A percentile compares a stretch with the other conserved stretches of the same genome.
Evolutionary conservation across 106 monocot species (phyloP).

Genomic region (Dactylorhiza incarnata): DNA sequence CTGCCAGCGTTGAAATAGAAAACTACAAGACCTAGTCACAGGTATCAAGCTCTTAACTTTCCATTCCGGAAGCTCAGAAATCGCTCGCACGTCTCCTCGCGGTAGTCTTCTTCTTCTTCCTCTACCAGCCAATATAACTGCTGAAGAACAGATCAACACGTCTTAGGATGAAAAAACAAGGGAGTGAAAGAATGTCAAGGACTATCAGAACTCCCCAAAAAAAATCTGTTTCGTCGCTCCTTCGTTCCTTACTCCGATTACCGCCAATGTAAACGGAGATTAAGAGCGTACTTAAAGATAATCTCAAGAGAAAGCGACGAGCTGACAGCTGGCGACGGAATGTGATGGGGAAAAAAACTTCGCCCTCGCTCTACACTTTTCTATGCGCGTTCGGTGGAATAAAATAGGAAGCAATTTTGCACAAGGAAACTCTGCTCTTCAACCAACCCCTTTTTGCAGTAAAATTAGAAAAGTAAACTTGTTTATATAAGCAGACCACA

Average conservation of each 20-base stretch:
- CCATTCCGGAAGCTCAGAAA: not conserved
- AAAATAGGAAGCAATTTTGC: not conserved
- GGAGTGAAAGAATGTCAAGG: too few relatives aligned
- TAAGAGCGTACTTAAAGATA: conserved; percentile 3
- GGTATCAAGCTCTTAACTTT: not conserved
- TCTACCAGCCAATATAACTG: conserved; percentile 4
- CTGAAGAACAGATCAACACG: conserved; percentile 1
- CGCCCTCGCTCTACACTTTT: not conserved
- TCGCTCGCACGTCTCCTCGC: not conserved
- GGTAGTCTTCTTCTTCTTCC: not conserved
- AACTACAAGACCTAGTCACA: not conserved
- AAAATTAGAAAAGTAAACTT: too few relatives aligned
- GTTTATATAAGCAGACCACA: too few relatives aligned
- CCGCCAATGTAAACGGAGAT: conserved; percentile 1
- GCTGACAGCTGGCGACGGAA: conserved; percentile 6
- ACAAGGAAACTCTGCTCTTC: not conserved
- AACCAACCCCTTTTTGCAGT: too few relatives aligned
- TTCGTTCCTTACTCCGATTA: not conserved
- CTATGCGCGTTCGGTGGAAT: conserved; percentile 1
- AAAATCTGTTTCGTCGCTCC: not conserved
- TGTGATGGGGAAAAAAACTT: not conserved
- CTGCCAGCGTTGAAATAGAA: not conserved
- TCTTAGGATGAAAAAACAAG: conserved; percentile 5
- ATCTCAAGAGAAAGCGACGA: conserved; percentile 2
- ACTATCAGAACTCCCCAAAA: not conserved